Percentiles rank a stretch among this genome's conserved stretches.
phyloP scores from a whole-genome alignment of 352 stramenopile genomes.

The Pelagophyceae sp. region DNA sequence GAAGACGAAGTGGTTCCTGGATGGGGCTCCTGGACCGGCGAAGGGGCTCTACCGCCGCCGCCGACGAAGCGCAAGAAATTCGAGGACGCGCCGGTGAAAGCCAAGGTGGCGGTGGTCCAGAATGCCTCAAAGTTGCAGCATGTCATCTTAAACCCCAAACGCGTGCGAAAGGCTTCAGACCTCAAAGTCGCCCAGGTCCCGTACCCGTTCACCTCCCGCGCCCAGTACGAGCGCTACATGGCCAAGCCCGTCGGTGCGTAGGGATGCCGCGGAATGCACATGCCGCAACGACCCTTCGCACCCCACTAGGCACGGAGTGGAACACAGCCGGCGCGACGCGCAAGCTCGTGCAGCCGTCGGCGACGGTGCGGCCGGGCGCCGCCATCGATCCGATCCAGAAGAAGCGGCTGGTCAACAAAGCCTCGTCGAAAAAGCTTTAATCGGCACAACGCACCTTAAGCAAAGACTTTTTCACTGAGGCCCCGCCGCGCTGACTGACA shows the following conservation, averaged over 20 bases:
- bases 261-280: slow-evolving; percentile 36
- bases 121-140: no score
- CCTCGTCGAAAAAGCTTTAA: no score
- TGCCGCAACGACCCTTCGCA: no score
- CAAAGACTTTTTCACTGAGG: no score
- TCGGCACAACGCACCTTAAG: no score
- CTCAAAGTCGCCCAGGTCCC: slow-evolving; percentile 60
- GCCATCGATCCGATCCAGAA: slow-evolving; percentile 64
- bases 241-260: slow-evolving; percentile 77
- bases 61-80: slow-evolving; percentile 19
- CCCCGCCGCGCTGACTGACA: no score
- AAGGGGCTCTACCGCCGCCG: slow-evolving; percentile 36
- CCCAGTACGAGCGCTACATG: slow-evolving; percentile 84
- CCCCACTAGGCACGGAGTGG: slow-evolving; percentile 59
- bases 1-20: slow-evolving; percentile 49
- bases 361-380: slow-evolving; percentile 65
- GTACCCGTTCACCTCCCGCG: slow-evolving; percentile 81
- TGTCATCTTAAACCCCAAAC: slow-evolving; percentile 40
- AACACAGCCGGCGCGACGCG: slow-evolving; percentile 69
- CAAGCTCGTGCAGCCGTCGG: slow-evolving; percentile 62
- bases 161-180: slow-evolving; percentile 29
- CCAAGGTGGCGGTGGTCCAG: not conserved
- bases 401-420: no score
- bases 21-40: slow-evolving; percentile 77
- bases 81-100: slow-evolving; percentile 13